Percentiles rank a stretch among this genome's conserved stretches.
These are phyloP conservation scores for Lolium perenne DNA, from an alignment of 176 grass and related monocot species.

Conservation along the genomic window DNA sequence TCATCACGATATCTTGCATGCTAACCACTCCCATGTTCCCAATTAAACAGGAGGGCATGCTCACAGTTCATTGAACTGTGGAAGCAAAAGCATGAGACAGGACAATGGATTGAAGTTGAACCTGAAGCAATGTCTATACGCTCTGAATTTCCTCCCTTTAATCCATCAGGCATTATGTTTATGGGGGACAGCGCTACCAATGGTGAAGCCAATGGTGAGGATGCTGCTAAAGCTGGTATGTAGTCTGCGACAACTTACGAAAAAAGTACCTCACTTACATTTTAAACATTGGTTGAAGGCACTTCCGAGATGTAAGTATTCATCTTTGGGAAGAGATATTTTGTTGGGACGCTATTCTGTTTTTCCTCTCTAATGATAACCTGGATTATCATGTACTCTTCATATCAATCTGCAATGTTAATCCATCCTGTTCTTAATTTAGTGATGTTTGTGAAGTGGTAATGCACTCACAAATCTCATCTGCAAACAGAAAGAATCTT, in stretches of 20 bases:
- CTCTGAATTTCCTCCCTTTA: constrained; percentile 91
- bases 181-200: constrained; percentile 61
- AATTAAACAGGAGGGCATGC: constrained; percentile 82
- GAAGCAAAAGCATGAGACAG: constrained; percentile 97
- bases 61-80: constrained; percentile 84
- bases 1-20: constrained; percentile 17
- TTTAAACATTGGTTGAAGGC: not conserved
- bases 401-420: constrained; percentile 5
- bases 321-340: not conserved
- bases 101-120: constrained; percentile 98
- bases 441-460: not conserved
- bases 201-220: constrained; percentile 66
- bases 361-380: constrained; percentile 14
- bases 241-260: not conserved
- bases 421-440: constrained; percentile 21
- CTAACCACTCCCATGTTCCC: constrained; percentile 26
- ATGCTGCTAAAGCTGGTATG: constrained; percentile 73
- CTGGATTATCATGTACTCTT: not conserved
- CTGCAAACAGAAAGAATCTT: constrained; percentile 10
- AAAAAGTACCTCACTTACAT: too few species aligned
- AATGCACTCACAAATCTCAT: not conserved
- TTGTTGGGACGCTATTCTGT: constrained; percentile 1
- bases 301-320: not conserved
- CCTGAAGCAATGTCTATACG: constrained; percentile 85
- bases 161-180: constrained; percentile 76